Conservation (phyloP, 1,284 basidiomycete species). For the Lignosus rhinocerotis region DNA sequence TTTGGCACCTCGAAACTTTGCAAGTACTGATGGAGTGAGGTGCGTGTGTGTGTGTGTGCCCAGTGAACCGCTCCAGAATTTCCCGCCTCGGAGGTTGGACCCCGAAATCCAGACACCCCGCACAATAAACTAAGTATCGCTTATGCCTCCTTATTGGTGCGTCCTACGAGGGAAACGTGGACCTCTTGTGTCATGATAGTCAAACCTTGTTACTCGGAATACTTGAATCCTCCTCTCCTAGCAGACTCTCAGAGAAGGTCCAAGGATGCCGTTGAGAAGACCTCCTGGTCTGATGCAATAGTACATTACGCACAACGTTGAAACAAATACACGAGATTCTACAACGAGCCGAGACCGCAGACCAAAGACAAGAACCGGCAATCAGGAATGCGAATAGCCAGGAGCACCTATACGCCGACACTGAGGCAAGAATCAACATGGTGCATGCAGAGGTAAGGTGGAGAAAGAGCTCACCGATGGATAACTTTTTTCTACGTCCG, state of each 20-base stretch:
- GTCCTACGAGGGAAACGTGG: no score
- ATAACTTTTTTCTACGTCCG: conserved; percentile 27
- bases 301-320: conserved; percentile 13
- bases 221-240: background rate
- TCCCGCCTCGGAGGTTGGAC: conserved; percentile 26
- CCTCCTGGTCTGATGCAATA: conserved; percentile 1
- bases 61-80: conserved; percentile 34
- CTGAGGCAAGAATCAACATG: conserved; percentile 10
- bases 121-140: conserved; percentile 10
- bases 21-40: background rate
- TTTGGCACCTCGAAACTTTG: background rate
- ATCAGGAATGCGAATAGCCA: background rate
- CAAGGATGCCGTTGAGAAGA: no score
- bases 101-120: conserved; percentile 9
- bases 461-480: conserved; percentile 25
- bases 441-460: background rate
- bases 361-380: conserved; percentile 7
- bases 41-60: background rate
- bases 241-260: background rate
- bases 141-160: background rate
- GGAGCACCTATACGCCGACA: conserved; percentile 22
- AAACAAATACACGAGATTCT: conserved; percentile 19
- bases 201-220: no score
- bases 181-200: no score
- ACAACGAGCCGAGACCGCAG: conserved; percentile 10